phyloP scores from a whole-genome alignment of 2,329 filamentous ascomycete species.

The Fusarium pseudograminearum region DNA sequence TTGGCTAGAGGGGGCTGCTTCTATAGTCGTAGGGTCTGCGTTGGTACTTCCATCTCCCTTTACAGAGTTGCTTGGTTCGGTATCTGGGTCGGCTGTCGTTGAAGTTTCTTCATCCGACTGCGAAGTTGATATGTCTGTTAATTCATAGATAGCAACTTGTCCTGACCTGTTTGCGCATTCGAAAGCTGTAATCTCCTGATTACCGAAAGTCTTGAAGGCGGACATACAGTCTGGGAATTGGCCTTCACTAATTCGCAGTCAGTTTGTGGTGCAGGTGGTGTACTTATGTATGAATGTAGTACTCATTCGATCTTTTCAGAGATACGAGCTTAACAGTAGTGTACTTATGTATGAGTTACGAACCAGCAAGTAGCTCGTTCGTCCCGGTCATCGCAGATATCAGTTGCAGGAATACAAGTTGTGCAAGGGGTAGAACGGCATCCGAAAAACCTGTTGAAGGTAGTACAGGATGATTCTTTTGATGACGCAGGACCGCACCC shows the following conservation, averaged over 20 bases:
- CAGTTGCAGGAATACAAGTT: too few relatives aligned
- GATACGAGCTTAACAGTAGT: too few relatives aligned
- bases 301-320: too few relatives aligned
- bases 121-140: not conserved
- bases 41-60: not conserved
- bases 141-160: not conserved
- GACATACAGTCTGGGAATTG: too few relatives aligned
- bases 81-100: not conserved
- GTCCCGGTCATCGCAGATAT: too few relatives aligned
- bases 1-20: not conserved
- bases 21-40: not conserved
- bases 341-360: too few relatives aligned
- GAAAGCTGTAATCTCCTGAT: not conserved
- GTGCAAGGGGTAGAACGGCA: too few relatives aligned
- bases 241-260: too few relatives aligned
- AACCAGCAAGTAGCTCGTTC: too few relatives aligned
- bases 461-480: not conserved
- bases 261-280: too few relatives aligned
- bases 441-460: not conserved
- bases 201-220: not conserved
- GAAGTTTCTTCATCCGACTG: not conserved
- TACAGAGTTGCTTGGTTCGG: not conserved
- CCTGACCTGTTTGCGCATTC: not conserved
- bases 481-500: not conserved
- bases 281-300: too few relatives aligned